Percentiles rank a stretch among this genome's conserved stretches.
These are phyloP conservation scores for Jackrogersella multiformis DNA, from an alignment of 495 filamentous ascomycete species.

Conservation along the genomic window DNA sequence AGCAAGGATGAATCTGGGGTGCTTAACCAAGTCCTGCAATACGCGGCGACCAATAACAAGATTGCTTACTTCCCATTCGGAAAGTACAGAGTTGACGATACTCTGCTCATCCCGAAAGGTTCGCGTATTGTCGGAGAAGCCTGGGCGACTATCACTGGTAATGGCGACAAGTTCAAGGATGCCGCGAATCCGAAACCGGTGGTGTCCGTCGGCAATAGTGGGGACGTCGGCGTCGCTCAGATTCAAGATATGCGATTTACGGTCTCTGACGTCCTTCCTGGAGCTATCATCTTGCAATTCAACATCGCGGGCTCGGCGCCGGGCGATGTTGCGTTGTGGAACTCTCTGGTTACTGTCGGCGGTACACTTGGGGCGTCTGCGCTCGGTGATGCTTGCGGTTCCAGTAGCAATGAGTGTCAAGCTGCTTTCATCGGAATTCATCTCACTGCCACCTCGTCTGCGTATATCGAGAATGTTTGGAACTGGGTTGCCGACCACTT, in stretches of 20 bases:
- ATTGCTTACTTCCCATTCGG: constrained; percentile 61
- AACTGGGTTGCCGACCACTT: constrained; percentile 80
- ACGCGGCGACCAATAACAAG: constrained; percentile 48
- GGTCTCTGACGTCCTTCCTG: constrained; percentile 56
- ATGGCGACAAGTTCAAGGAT: constrained; percentile 63
- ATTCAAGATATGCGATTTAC: constrained; percentile 66
- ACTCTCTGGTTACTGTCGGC: constrained; percentile 68
- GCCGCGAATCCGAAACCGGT: constrained; percentile 60
- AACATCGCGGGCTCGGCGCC: constrained; percentile 66
- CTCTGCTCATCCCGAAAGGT: constrained; percentile 64
- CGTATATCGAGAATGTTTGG: constrained; percentile 77
- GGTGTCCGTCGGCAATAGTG: constrained; percentile 64
- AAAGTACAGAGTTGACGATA: constrained; percentile 58
- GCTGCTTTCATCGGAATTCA: constrained; percentile 75
- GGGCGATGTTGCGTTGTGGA: constrained; percentile 70
- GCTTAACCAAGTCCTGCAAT: constrained; percentile 52
- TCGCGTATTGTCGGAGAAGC: constrained; percentile 59
- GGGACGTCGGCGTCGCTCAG: constrained; percentile 65
- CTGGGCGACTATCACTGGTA: constrained; percentile 58
- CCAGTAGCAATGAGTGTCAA: constrained; percentile 54
- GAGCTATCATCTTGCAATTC: constrained; percentile 62
- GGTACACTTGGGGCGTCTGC: constrained; percentile 60
- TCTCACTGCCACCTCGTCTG: constrained; percentile 63
- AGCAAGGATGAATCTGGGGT: constrained; percentile 49
- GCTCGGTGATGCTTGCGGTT: constrained; percentile 52